These are phyloP conservation scores for Chrysanthemum lavandulifolium DNA, from an alignment of 129 eudicot genomes.

Conservation along the genomic window DNA sequence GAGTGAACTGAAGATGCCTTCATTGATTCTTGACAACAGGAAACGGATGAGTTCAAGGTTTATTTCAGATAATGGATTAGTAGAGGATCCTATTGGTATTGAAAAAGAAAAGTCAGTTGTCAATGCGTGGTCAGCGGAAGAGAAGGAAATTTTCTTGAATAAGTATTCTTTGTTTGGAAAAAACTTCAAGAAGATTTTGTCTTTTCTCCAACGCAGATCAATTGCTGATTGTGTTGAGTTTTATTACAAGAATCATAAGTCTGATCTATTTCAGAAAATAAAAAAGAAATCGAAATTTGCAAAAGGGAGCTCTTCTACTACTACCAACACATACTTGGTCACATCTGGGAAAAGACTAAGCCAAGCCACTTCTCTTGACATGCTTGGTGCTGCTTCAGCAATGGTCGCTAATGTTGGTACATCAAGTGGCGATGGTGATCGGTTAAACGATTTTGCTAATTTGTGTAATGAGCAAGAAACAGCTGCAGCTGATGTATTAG, in stretches of 20 bases:
- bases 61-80: conserved; percentile 64
- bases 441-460: conserved; percentile 38
- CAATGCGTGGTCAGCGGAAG: conserved; percentile 75
- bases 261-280: conserved; percentile 59
- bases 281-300: conserved; percentile 52
- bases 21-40: conserved; percentile 67
- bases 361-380: conserved; percentile 70
- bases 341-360: conserved; percentile 62
- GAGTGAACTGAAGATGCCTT: conserved; percentile 66
- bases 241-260: conserved; percentile 90
- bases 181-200: conserved; percentile 74
- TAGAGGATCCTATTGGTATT: conserved; percentile 68
- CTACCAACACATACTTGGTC: conserved; percentile 57
- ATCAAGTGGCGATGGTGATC: conserved; percentile 30
- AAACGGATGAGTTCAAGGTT: conserved; percentile 53
- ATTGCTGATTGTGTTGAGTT: conserved; percentile 86
- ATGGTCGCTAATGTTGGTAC: conserved; percentile 55
- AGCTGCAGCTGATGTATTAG: conserved; percentile 90
- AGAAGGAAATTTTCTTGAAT: conserved; percentile 58
- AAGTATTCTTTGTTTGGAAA: conserved; percentile 63
- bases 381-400: conserved; percentile 81
- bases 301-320: conserved; percentile 44
- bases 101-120: conserved; percentile 68
- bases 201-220: conserved; percentile 71
- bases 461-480: conserved; percentile 63